These are phyloP conservation scores for Exophiala aquamarina DNA, from an alignment of 2,329 filamentous ascomycete species.

Conservation along the genomic window DNA sequence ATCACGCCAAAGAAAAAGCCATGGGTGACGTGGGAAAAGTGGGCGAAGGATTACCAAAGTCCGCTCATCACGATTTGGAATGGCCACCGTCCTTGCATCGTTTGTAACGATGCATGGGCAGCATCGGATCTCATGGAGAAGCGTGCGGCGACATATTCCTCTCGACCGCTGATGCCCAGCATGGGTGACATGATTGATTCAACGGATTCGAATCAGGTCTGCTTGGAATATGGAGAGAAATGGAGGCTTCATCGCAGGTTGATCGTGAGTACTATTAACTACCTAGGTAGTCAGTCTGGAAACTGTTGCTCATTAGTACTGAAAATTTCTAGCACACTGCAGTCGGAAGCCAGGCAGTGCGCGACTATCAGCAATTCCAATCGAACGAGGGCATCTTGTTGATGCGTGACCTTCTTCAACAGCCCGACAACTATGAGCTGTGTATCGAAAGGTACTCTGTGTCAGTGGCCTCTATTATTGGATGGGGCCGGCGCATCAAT, in stretches of 20 bases:
- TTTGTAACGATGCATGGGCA: conserved; percentile 36
- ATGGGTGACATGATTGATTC: conserved; percentile 34
- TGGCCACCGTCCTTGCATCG: conserved; percentile 38
- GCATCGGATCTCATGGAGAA: conserved; percentile 35
- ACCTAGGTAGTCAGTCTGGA: too few relatives aligned
- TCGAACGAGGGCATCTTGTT: conserved; percentile 59
- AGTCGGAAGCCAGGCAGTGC: conserved; percentile 56
- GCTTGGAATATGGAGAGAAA: conserved; percentile 40
- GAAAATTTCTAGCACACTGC: conserved; percentile 39
- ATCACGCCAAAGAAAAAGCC: conserved; percentile 55
- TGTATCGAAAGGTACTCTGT: conserved; percentile 43
- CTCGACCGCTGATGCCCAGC: conserved; percentile 31
- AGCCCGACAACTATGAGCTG: conserved; percentile 36
- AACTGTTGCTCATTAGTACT: too few relatives aligned
- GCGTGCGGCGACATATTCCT: conserved; percentile 34
- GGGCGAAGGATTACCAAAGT: conserved; percentile 50
- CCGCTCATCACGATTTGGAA: conserved; percentile 59
- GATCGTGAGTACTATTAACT: neutral
- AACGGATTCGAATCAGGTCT: conserved; percentile 45
- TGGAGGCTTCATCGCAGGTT: conserved; percentile 48
- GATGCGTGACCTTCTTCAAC: conserved; percentile 42
- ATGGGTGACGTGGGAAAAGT: conserved; percentile 58
- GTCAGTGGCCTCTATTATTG: conserved; percentile 42
- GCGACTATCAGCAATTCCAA: conserved; percentile 54
- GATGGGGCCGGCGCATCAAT: conserved; percentile 39